Base-by-base conservation (phyloP, 306 rosid genomes). In the Betula pendula region DNA sequence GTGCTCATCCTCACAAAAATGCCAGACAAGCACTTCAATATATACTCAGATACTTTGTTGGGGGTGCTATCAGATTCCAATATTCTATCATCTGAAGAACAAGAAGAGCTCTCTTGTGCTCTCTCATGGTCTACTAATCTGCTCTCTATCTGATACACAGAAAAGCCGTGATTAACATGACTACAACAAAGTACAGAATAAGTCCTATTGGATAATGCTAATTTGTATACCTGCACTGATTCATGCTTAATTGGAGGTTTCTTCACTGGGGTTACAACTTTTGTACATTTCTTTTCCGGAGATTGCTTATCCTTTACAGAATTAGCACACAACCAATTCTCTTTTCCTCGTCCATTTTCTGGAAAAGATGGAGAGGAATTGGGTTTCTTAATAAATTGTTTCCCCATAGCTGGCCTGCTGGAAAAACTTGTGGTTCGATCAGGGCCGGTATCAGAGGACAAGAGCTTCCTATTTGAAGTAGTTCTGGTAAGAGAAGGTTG, bases 401-500 rank as follows among this genome's bases (percentile, higher is more conserved):
- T 89, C 81, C 81, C 81, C 65, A 71, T 77, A 53, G 58, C 75
- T 74, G 74, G 83, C 79, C 73, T 85, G 25, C 74, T 63, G 42
- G 85, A 80, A 72, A 76, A 72, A 59, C 73, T 77, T 17, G 79
- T 80, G 16, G 81, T 59, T 71, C 87, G 87, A 72, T 81, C 89
- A 42, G 80, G 62, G 72, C 56, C 79, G 8, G 77, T 70, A 63
- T 92, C 96, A 65, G 77, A 53, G 25, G 81, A 82, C 42, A 65
- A 29, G 0, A 88, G 81, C 90, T 84, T 95, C 78, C 91, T 87
- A 55, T 92, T 95, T 17, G 93, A 91, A 81, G 82, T 75, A 79
- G 87, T 78, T 84, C 89, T 87, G 60, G 88, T 70, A 81, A 92
- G 95, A 66, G 93, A 86, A 88, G 95, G 91, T 73, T 87, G 98